Evolutionary conservation across 805 yeast species (phyloP).

Genomic region (Scheffersomyces ergatensis): DNA sequence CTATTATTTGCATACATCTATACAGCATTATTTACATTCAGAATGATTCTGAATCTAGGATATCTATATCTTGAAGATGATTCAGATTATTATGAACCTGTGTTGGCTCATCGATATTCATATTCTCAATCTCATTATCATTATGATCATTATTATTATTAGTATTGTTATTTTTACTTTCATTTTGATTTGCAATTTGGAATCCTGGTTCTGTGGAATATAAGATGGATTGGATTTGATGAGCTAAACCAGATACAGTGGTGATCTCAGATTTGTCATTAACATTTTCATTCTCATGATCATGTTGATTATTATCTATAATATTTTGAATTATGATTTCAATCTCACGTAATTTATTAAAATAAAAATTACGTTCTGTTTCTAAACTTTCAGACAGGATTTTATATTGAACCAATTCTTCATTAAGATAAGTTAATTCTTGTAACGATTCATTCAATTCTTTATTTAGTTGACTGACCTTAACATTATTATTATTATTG

Average conservation of each 20-base stretch:
- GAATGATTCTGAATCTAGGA: slow-evolving; percentile 15
- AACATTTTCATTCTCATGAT: slow-evolving; percentile 4
- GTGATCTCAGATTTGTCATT: slow-evolving; percentile 46
- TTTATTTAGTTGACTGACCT: slow-evolving; percentile 12
- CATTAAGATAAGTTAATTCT: slow-evolving; percentile 37
- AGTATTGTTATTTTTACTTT: slow-evolving; percentile 6
- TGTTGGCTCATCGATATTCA: not conserved
- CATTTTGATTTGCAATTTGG: slow-evolving; percentile 47
- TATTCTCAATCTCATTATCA: slow-evolving; percentile 9
- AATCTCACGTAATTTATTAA: slow-evolving; percentile 82
- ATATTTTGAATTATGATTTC: slow-evolving; percentile 72
- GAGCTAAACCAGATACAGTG: slow-evolving; percentile 21
- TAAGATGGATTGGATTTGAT: slow-evolving; percentile 69
- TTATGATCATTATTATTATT: slow-evolving; percentile 10
- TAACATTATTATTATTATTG: not conserved
- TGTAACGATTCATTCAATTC: slow-evolving; percentile 47
- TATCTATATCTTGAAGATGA: slow-evolving; percentile 1
- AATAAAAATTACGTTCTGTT: slow-evolving; percentile 87
- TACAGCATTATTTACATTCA: too few species aligned
- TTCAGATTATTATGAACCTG: not conserved
- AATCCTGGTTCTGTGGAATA: slow-evolving; percentile 86
- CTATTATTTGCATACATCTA: too few species aligned
- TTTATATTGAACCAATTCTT: slow-evolving; percentile 56
- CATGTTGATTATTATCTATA: slow-evolving; percentile 16
- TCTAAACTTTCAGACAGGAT: slow-evolving; percentile 65